Base-by-base conservation (phyloP, 805 yeast genomes). In the Kuraishia borneana region DNA sequence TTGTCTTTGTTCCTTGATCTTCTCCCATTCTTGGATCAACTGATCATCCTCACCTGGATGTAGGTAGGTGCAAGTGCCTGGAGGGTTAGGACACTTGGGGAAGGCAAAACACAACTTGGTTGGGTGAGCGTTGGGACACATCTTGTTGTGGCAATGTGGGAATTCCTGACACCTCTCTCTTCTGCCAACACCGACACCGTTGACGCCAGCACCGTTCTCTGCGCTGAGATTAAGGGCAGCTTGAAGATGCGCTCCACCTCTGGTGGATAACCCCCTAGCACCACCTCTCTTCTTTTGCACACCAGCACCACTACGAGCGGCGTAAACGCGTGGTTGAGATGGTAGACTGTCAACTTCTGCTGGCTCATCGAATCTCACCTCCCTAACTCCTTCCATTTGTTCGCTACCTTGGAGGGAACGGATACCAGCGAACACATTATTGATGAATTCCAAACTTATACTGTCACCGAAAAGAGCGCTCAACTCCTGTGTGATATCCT, bases 41-140 rank as follows among this genome's bases (percentile, higher is more conserved):
- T 65, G 82, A 45, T 70, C 81, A 54, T 85, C 96, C 58, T 85
- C 85, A 39, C 82, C 82, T 8, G 94, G 88, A 53, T 85, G 96
- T 43, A 87, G 60, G 47, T 62, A 83, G 42, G 73, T 76, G 59
- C 96, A 85, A 0, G 92, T 82, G 8, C 94, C 94, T 23, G 81
- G 77, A 3, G 78, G 70, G 45, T 80, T 78, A 18, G 83, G 68
- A 58, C 95, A 85, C 45, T 77, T 70, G 37, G 92, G 92, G 52
- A 66, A 83, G 5, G 73, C 73, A 56, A 68, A 72, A 54, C 96
- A 85, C 5, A 64, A 63, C 46, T 71, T 81, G 1, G 84, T 73
- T 17, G 95, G 95, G 57, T 87, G 96, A 3, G 85, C 73, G 50
- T 70, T 76, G 28, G 66, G 68, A 55, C 96, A 87, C 34, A 73